Evolutionary conservation across 805 yeast genomes (phyloP).

Genomic region (Ogataea nonfermentans): DNA sequence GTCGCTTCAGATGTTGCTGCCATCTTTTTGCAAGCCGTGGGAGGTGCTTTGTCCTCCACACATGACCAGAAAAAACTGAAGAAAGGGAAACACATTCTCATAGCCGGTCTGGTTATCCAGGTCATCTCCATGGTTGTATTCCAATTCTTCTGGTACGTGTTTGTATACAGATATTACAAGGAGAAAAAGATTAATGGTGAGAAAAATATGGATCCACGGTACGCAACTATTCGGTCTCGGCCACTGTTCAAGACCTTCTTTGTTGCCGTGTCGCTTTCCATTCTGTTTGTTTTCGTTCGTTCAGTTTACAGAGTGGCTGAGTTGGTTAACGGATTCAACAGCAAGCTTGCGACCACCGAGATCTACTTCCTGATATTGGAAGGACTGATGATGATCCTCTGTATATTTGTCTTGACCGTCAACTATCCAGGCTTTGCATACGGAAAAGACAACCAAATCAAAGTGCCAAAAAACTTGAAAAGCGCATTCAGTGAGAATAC

Average conservation of each 20-base stretch:
- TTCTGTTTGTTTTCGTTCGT: constrained; percentile 57
- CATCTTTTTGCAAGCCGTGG: constrained; percentile 65
- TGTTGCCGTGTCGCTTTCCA: constrained; percentile 44
- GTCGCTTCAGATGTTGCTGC: constrained; percentile 64
- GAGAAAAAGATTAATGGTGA: constrained; percentile 28
- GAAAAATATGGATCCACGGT: constrained; percentile 37
- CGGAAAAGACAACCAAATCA: constrained; percentile 29
- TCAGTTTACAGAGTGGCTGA: constrained; percentile 75
- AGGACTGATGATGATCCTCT: constrained; percentile 56
- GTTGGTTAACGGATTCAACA: constrained; percentile 69
- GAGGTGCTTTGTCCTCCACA: constrained; percentile 71
- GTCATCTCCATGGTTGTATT: constrained; percentile 67
- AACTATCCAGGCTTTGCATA: constrained; percentile 66
- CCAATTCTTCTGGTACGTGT: constrained; percentile 46
- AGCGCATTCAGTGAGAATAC: background rate
- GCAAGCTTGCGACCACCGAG: constrained; percentile 61
- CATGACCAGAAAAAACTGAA: constrained; percentile 31
- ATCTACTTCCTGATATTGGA: constrained; percentile 58
- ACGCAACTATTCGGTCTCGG: constrained; percentile 35
- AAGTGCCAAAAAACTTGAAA: constrained; percentile 1
- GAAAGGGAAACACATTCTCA: constrained; percentile 64
- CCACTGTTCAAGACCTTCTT: constrained; percentile 43
- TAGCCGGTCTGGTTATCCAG: constrained; percentile 78
- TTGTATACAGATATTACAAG: constrained; percentile 41
- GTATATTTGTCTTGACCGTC: constrained; percentile 47